Base-by-base conservation (phyloP, 352 stramenopile genomes). In the Phytopythium mirpurense region DNA sequence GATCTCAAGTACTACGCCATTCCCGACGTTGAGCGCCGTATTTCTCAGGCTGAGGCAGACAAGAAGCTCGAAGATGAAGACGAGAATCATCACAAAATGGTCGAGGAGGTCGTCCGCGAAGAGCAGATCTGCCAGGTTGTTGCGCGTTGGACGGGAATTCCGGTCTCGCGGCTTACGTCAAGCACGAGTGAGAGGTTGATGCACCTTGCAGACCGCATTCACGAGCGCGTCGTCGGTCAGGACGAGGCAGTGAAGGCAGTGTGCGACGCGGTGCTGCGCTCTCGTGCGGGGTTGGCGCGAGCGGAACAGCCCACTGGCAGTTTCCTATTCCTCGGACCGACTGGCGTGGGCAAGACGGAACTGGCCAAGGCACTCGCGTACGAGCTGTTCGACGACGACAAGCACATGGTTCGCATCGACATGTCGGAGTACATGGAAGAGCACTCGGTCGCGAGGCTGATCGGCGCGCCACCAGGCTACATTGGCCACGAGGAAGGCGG, bases 391-490 rank as follows among this genome's bases (percentile, higher is more conserved):
- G 91, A 98, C 65, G 84, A 96, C 27, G 92, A 98, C 45, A 96
- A 97, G 61, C 72, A 95, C 62, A 92, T 99, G 67, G 78, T 98
- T 23, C 79, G 96, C 32, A 96, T 99, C 58, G 96, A 99, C 56
- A 99, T 98, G 96, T 96, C 74, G 45, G 96, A 99, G 69, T 99
- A 98, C 72, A 98, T 98, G 79, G 96, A 99, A 69, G 84, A 97
- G 55, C 92, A 98, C 65, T 96, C 86, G 0, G 94, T 98, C 1
- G 76, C 85, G 15, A 61, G 93, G 16, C 63, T 99, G 26, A 93
- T 99, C 38, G 96, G 96, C n/a, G 74, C 91, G 0, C 95, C 96
- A 1, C 96, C 96, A 31, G 96, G 96, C 43, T 99, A 98, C 65
- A 76, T 99, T 46, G 96, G 96, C 15, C 78, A 98, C 60, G 91